Conservation (phyloP, 208 protist genomes). For the Tetramitus jugosus region DNA sequence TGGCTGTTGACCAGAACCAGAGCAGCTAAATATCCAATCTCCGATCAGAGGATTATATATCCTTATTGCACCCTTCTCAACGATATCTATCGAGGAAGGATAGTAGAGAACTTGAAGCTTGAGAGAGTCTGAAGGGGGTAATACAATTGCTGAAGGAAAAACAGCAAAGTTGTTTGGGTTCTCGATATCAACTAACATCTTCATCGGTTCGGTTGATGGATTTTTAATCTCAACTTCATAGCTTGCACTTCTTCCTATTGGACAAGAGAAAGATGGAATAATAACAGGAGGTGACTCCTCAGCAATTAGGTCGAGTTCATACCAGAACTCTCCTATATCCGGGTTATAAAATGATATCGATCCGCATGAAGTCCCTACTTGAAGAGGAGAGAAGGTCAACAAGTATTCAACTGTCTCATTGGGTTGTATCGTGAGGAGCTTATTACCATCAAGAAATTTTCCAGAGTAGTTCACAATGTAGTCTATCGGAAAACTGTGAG, state of each 20-base stretch:
- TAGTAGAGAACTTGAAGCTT: constrained; percentile 59
- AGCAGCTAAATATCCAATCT: constrained; percentile 64
- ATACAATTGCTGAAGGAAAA: too few relatives aligned
- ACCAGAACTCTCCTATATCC: constrained; percentile 83
- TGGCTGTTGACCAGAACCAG: constrained; percentile 55
- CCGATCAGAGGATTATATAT: constrained; percentile 56
- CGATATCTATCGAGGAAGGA: constrained; percentile 54
- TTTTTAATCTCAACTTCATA: constrained; percentile 53
- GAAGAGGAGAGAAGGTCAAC: constrained; percentile 67
- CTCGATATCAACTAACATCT: constrained; percentile 51
- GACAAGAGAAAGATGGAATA: constrained; percentile 51
- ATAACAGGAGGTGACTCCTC: constrained; percentile 56
- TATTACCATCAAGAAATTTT: constrained; percentile 8
- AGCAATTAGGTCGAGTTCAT: constrained; percentile 65
- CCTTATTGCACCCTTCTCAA: constrained; percentile 50
- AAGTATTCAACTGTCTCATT: constrained; percentile 54
- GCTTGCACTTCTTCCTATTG: constrained; percentile 53
- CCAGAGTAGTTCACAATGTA: not conserved
- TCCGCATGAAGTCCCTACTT: constrained; percentile 55
- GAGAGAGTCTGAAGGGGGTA: constrained; percentile 38
- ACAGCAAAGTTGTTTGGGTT: constrained; percentile 58
- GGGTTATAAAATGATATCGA: constrained; percentile 71
- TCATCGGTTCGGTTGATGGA: constrained; percentile 46
- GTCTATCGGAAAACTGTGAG: not conserved
- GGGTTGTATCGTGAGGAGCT: constrained; percentile 50